These are phyloP conservation scores for Xylariaceae sp. DNA, from an alignment of 2,329 filamentous ascomycete species.

Conservation along the genomic window DNA sequence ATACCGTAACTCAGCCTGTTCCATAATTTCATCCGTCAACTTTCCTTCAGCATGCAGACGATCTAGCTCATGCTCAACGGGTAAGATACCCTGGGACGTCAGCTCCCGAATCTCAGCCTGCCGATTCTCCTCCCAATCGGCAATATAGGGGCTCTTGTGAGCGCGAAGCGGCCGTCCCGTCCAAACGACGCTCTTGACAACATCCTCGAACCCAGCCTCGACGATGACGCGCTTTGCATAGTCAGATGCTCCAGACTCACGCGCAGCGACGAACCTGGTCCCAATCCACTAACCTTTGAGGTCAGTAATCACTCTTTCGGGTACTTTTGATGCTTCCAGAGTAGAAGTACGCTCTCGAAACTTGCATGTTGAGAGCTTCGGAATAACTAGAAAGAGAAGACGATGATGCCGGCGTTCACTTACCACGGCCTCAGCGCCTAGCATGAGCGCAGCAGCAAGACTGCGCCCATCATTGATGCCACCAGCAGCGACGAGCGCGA, in stretches of 20 bases:
- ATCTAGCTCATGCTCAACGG: conserved; percentile 60
- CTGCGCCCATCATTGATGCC: conserved; percentile 88
- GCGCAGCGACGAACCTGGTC: conserved; percentile 70
- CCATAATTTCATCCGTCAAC: conserved; percentile 14
- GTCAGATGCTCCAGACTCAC: conserved; percentile 13
- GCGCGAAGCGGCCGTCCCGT: conserved; percentile 90
- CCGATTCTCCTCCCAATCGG: conserved; percentile 91
- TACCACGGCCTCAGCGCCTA: conserved; percentile 67
- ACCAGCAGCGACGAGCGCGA: conserved; percentile 87
- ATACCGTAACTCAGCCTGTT: conserved; percentile 7
- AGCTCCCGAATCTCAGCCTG: conserved; percentile 83
- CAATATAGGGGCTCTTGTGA: conserved; percentile 83
- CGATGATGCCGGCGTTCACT: too few species aligned
- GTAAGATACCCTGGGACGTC: conserved; percentile 80
- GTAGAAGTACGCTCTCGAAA: too few species aligned
- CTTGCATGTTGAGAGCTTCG: too few species aligned
- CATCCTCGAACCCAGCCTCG: conserved; percentile 8
- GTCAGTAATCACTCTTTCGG: too few species aligned
- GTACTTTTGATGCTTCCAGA: too few species aligned
- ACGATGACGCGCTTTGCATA: conserved; percentile 10
- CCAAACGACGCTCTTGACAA: conserved; percentile 81
- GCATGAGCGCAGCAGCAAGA: conserved; percentile 83
- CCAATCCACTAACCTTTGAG: too few species aligned
- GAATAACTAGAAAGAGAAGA: too few species aligned
- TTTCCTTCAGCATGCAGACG: conserved; percentile 10